These are phyloP conservation scores for Austroboletus novae-zelandiae DNA, from an alignment of 1,284 basidiomycete genomes.

Conservation along the genomic window DNA sequence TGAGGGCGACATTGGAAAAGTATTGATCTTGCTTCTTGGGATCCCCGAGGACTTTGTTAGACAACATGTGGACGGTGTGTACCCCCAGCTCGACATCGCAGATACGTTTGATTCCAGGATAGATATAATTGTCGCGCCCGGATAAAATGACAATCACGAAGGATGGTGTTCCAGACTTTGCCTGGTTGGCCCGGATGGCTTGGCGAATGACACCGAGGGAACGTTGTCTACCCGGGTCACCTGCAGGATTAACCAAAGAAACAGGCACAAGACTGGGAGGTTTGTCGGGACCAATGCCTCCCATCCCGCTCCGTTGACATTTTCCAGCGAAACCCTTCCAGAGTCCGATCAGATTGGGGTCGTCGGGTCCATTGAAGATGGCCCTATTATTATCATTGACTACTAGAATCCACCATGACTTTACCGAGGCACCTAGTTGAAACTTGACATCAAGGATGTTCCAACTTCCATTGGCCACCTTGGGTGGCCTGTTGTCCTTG, in stretches of 20 bases:
- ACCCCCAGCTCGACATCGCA: conserved; percentile 67
- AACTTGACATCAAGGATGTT: conserved; percentile 70
- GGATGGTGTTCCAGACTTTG: conserved; percentile 39
- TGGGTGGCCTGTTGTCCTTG: conserved; percentile 39
- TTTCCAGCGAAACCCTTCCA: conserved; percentile 52
- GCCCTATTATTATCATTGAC: conserved; percentile 44
- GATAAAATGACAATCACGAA: conserved; percentile 67
- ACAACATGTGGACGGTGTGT: conserved; percentile 62
- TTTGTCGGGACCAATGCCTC: conserved; percentile 27
- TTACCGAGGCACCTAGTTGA: conserved; percentile 46
- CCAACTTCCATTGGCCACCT: conserved; percentile 61
- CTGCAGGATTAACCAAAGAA: conserved; percentile 25
- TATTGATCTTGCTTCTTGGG: conserved; percentile 66
- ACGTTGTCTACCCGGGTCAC: conserved; percentile 42
- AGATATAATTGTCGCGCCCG: conserved; percentile 63
- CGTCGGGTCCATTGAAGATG: conserved; percentile 40
- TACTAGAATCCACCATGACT: conserved; percentile 58
- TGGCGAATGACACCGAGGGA: conserved; percentile 43
- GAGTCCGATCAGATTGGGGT: conserved; percentile 40
- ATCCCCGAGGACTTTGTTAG: conserved; percentile 55
- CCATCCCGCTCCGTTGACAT: conserved; percentile 53
- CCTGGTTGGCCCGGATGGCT: conserved; percentile 35
- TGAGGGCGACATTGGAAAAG: conserved; percentile 49
- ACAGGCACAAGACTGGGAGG: conserved; percentile 36
- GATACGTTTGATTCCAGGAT: conserved; percentile 73